Base-by-base conservation (phyloP, 1,284 basidiomycete genomes). In the Apiotrichum akiyoshidainum region DNA sequence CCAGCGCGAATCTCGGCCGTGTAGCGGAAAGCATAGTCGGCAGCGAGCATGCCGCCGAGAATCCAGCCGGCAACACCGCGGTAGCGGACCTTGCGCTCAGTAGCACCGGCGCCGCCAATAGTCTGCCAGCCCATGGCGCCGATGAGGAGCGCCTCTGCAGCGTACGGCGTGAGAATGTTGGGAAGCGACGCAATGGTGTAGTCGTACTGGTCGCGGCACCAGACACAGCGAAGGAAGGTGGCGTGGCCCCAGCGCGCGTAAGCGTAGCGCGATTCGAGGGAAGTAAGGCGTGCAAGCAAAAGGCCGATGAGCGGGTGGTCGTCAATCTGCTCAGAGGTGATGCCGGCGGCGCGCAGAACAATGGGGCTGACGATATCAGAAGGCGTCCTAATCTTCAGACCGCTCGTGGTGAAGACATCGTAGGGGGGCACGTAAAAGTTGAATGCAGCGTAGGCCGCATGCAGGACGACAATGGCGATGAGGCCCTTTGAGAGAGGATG, bases 241-340 rank as follows among this genome's bases (percentile, higher is more conserved):
- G 52, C 31, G 60, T 76, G 74, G 2, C 72, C 74, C 57, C 66
- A 71, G 45, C 69, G 67, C 12, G 60, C 51, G 55, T 76, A 76
- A 10, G 65, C 50, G 5, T 64, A 47, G 10, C 74, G 63, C 12
- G 59, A 68, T 13, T 71, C 68, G 17, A 69, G 52, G 6, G 55
- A 58, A 11, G 61, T 50, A 11, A 76, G 60, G 39, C 62, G 64
- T 11, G 59, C 52, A 12, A 76, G 59, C 6, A 75, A 48, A 1
- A 67, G 50, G 31, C 69, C 69, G 11, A 65, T 9, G 64, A 54
- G 52, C 44, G 58, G 55, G 48, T 52, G 42, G 14, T 13, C 21
- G 5, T 41, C 41, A 1, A 35, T 11, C 11, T 19, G 35, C 9
- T 37, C 13, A 10, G 52, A n/a, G 13, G 31, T 19, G 12, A 58